phyloP scores from a whole-genome alignment of 2,329 filamentous ascomycete species.

The Nigrospora sphaerica region DNA sequence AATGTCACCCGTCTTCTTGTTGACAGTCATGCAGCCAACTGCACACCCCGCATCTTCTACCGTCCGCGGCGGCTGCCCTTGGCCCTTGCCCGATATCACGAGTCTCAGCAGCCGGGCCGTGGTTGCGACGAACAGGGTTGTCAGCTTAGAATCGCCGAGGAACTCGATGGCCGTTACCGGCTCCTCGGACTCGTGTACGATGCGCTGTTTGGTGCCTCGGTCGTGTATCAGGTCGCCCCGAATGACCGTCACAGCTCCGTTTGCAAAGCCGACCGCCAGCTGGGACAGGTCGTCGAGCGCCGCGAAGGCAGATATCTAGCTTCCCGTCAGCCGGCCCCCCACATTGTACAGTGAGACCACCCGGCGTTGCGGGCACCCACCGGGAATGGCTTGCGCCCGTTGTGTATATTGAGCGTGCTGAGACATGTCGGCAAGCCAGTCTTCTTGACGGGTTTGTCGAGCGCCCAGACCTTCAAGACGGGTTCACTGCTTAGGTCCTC shows the following conservation, averaged over 20 bases:
- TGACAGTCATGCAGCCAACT: constrained; percentile 90
- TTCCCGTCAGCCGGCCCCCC: constrained; percentile 1
- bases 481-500: constrained; percentile 88
- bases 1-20: constrained; percentile 72
- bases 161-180: constrained; percentile 90
- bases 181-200: constrained; percentile 94
- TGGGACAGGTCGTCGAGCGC: constrained; percentile 84
- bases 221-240: constrained; percentile 93
- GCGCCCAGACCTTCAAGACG: constrained; percentile 91
- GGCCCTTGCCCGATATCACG: constrained; percentile 78
- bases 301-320: constrained; percentile 76
- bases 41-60: constrained; percentile 86
- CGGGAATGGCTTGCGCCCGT: constrained; percentile 89
- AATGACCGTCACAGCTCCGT: constrained; percentile 88
- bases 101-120: constrained; percentile 82
- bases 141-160: constrained; percentile 49
- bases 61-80: constrained; percentile 80
- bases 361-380: constrained; percentile 34
- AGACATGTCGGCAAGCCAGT: constrained; percentile 82
- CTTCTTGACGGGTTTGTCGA: constrained; percentile 92
- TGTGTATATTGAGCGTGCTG: constrained; percentile 78
- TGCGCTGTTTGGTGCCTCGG: constrained; percentile 85
- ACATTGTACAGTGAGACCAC: neutral
- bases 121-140: constrained; percentile 86
- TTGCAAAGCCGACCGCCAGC: constrained; percentile 90